Evolutionary conservation across 805 yeast genomes (phyloP).

Genomic region (Myxozyma lipomycoides): DNA sequence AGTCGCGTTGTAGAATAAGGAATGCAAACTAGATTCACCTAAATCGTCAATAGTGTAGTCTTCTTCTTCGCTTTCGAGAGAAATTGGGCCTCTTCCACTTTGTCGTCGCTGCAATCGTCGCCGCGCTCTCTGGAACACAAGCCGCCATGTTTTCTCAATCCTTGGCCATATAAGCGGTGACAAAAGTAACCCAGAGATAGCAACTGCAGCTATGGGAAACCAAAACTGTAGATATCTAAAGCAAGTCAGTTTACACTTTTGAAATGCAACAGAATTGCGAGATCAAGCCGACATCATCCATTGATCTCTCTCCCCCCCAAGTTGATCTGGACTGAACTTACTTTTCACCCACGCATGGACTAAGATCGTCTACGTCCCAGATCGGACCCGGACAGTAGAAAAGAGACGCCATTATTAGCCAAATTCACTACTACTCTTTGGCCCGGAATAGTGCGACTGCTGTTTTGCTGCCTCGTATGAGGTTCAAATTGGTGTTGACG

Average conservation of each 20-base stretch:
- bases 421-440: not conserved
- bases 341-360: conserved; percentile 23
- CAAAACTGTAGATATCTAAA: conserved; percentile 1
- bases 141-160: not conserved
- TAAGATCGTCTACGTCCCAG: conserved; percentile 26
- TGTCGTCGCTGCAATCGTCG: not conserved
- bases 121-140: not conserved
- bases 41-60: not conserved
- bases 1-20: not conserved
- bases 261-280: not conserved
- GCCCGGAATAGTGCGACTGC: no score
- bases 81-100: not conserved
- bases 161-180: not conserved
- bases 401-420: not conserved
- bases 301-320: no score
- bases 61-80: not conserved
- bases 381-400: conserved; percentile 23
- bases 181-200: not conserved
- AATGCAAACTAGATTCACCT: not conserved
- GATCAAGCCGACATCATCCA: no score
- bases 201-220: not conserved
- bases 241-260: not conserved
- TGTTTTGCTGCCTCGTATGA: no score
- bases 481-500: no score
- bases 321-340: no score